Percentiles rank a stretch among this genome's conserved stretches.
phyloP scores from a whole-genome alignment of 345 rosid genomes.

The Camelina neglecta region DNA sequence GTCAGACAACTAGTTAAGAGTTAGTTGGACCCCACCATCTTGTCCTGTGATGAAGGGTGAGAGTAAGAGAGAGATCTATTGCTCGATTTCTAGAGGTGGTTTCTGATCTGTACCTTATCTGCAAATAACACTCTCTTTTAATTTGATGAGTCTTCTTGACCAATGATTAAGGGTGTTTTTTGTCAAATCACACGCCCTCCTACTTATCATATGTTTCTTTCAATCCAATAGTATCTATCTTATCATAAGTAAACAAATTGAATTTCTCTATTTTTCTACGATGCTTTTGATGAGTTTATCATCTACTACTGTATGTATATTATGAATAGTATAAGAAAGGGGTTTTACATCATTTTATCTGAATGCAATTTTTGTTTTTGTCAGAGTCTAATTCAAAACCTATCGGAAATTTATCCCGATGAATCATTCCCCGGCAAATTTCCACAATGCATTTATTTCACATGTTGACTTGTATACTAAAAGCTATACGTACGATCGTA shows the following conservation, averaged over 20 bases:
- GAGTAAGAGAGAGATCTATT: slow-evolving; percentile 35
- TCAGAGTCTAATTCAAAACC: slow-evolving; percentile 14
- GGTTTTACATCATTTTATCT: neutral
- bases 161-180: slow-evolving; percentile 46
- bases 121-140: neutral
- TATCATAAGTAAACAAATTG: neutral
- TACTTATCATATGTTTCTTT: neutral
- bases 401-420: neutral
- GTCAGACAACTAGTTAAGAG: slow-evolving; percentile 21
- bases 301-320: neutral
- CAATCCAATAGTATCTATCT: neutral
- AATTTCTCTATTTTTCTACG: neutral
- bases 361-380: slow-evolving; percentile 18
- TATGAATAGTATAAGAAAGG: neutral
- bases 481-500: neutral
- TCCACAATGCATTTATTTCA: slow-evolving; percentile 27
- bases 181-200: slow-evolving; percentile 19
- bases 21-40: slow-evolving; percentile 22
- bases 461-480: slow-evolving; percentile 10
- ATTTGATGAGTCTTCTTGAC: neutral
- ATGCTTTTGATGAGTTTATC: slow-evolving; percentile 19
- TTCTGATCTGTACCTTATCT: slow-evolving; percentile 47
- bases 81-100: slow-evolving; percentile 43
- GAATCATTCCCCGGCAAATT: slow-evolving; percentile 2
- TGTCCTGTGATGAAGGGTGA: slow-evolving; percentile 11